Conservation (phyloP, 805 yeast genomes). For the Kodamaea hsintzibuensis region DNA sequence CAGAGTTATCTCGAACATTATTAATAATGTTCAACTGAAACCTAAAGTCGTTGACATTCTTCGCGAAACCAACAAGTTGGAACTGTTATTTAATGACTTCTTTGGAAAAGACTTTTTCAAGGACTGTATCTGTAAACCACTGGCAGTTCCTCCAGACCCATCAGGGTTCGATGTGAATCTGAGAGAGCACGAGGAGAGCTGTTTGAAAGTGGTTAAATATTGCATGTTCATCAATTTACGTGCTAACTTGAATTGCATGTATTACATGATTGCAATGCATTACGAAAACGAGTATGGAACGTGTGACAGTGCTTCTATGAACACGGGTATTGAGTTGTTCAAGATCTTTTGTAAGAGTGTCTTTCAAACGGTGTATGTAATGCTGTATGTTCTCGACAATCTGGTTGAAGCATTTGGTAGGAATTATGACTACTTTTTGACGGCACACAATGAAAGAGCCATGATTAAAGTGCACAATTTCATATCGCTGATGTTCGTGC, state of each 20-base stretch:
- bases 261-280: slow-evolving; percentile 42
- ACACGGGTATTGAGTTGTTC: slow-evolving; percentile 43
- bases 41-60: slow-evolving; percentile 39
- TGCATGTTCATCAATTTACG: slow-evolving; percentile 37
- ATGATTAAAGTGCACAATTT: slow-evolving; percentile 44
- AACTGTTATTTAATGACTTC: slow-evolving; percentile 32
- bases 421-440: slow-evolving; percentile 38
- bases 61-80: slow-evolving; percentile 36
- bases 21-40: slow-evolving; percentile 26
- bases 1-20: slow-evolving; percentile 27
- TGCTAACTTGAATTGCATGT: slow-evolving; percentile 41
- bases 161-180: slow-evolving; percentile 19
- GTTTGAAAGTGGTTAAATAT: slow-evolving; percentile 37
- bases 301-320: slow-evolving; percentile 30
- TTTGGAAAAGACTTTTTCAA: slow-evolving; percentile 46
- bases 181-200: slow-evolving; percentile 27
- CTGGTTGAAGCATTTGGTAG: slow-evolving; percentile 43
- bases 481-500: slow-evolving; percentile 38
- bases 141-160: slow-evolving; percentile 15
- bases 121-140: slow-evolving; percentile 37
- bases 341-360: slow-evolving; percentile 43
- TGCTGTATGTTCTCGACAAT: slow-evolving; percentile 44
- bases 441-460: slow-evolving; percentile 37
- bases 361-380: slow-evolving; percentile 43
- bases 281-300: slow-evolving; percentile 35